Conservation (phyloP, 2,329 filamentous ascomycete species). For the Aspergillus sp. region DNA sequence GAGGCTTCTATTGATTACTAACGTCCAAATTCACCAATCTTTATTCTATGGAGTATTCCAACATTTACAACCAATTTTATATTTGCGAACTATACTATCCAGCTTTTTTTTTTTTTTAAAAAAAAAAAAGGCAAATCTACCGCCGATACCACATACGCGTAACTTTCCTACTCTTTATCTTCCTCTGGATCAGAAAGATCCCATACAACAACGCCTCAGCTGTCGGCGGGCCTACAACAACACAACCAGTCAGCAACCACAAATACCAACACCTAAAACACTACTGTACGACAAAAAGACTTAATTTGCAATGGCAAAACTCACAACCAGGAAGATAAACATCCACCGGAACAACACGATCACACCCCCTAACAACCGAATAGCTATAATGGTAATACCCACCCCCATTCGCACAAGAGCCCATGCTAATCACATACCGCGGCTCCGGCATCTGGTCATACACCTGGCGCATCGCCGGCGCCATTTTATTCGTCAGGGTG, state of each 20-base stretch:
- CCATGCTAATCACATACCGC: conserved; percentile 85
- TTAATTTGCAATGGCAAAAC: neutral
- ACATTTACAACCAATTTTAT: no score
- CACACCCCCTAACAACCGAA: conserved; percentile 72
- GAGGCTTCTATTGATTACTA: no score
- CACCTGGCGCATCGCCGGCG: conserved; percentile 80
- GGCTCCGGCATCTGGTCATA: conserved; percentile 97
- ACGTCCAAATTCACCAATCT: no score
- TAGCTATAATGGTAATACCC: conserved; percentile 90
- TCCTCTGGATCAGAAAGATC: conserved; percentile 78
- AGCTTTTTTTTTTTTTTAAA: no score
- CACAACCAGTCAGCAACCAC: neutral
- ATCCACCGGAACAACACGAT: conserved; percentile 77
- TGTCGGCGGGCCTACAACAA: conserved; percentile 47
- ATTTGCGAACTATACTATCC: no score
- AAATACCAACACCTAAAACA: no score
- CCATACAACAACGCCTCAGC: conserved; percentile 60
- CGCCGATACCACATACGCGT: conserved; percentile 60
- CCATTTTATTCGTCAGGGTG: conserved; percentile 96
- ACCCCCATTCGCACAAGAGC: conserved; percentile 80
- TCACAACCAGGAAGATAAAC: conserved; percentile 79
- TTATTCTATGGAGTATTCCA: no score
- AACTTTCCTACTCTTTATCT: conserved; percentile 64
- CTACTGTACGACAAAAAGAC: no score
- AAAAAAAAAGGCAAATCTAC: conserved; percentile 23